These are phyloP conservation scores for Lithocarpus polystachyus DNA, from an alignment of 306 rosid genomes.

Conservation along the genomic window DNA sequence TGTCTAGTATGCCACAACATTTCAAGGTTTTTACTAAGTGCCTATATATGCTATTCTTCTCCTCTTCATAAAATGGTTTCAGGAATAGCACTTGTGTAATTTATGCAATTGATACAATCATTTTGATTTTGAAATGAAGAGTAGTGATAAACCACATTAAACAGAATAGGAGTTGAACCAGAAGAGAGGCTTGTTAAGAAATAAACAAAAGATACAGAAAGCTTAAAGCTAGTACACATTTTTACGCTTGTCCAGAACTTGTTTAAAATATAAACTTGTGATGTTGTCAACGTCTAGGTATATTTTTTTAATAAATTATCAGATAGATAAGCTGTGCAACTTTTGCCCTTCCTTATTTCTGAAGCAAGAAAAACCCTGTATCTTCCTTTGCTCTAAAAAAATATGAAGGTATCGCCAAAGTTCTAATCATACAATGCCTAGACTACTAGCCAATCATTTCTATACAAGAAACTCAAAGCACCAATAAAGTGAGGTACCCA, in stretches of 20 bases:
- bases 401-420: constrained; percentile 31
- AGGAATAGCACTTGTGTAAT: constrained; percentile 11
- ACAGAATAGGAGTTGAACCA: too few species aligned
- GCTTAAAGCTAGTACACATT: too few species aligned
- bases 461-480: constrained; percentile 11
- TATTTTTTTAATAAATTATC: neutral
- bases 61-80: constrained; percentile 1
- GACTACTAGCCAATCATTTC: constrained; percentile 13
- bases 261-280: too few species aligned
- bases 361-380: neutral
- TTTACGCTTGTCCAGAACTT: too few species aligned
- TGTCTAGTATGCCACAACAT: neutral
- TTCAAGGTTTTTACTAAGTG: neutral
- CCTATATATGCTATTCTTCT: neutral
- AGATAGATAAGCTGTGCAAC: neutral
- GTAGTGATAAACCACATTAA: neutral
- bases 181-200: too few species aligned
- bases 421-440: constrained; percentile 18
- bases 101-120: neutral
- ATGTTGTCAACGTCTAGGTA: too few species aligned
- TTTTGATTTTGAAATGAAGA: constrained; percentile 3
- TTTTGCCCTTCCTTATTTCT: neutral
- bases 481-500: constrained; percentile 31
- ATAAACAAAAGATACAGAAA: too few species aligned
- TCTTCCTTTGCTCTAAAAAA: neutral